These are phyloP conservation scores for Ophiostoma piceae DNA, from an alignment of 2,329 filamentous ascomycete species.

Conservation along the genomic window DNA sequence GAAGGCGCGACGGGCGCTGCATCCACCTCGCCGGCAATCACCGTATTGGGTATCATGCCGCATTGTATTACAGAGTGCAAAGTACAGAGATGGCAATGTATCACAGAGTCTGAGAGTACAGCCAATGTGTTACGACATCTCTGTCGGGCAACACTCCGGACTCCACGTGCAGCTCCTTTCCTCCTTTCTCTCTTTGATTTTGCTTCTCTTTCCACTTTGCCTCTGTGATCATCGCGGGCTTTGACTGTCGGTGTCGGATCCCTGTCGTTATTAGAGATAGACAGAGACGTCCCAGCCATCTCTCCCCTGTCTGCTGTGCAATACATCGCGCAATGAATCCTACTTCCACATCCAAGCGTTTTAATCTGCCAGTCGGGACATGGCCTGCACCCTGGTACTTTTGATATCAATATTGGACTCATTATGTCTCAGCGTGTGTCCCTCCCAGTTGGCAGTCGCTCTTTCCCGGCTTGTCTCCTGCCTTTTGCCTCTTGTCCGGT, in stretches of 20 bases:
- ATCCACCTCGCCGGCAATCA: background rate
- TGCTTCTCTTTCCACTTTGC: background rate
- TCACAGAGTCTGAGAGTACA: background rate
- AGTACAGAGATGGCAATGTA: too few relatives aligned
- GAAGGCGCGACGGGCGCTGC: background rate
- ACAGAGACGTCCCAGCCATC: background rate
- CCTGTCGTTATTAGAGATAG: background rate
- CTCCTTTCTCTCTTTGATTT: background rate
- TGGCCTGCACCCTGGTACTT: background rate
- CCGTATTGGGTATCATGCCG: background rate
- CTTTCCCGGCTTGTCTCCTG: background rate
- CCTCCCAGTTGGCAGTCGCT: background rate
- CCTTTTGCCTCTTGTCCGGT: background rate
- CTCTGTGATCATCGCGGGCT: background rate
- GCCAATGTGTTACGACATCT: background rate
- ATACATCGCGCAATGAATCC: too few relatives aligned
- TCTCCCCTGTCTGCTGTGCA: background rate
- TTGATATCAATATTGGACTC: background rate
- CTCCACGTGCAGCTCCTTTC: background rate
- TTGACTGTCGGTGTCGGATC: background rate
- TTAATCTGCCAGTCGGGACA: background rate
- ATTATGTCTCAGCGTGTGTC: slow-evolving; percentile 2
- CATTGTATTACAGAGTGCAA: too few relatives aligned
- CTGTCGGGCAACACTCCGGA: background rate
- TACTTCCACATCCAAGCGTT: background rate